Evolutionary conservation across 306 rosid species (phyloP).

Genomic region (Quercus robur): DNA sequence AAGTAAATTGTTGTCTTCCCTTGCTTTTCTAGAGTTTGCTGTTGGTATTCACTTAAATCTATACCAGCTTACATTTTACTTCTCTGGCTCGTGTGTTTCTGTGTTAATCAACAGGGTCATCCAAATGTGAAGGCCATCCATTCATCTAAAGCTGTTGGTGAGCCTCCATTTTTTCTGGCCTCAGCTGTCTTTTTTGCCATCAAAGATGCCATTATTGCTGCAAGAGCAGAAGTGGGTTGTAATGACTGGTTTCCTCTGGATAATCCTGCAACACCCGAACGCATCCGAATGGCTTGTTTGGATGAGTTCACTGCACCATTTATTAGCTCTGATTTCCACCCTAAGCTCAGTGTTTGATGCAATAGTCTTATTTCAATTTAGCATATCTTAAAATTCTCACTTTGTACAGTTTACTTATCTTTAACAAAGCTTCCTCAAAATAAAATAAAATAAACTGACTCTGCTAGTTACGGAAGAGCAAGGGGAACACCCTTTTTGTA

Average conservation of each 20-base stretch:
- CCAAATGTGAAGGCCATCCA: slow-evolving; percentile 90
- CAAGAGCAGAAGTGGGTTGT: slow-evolving; percentile 62
- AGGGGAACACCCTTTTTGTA: neutral
- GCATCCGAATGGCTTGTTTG: slow-evolving; percentile 91
- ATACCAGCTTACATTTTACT: neutral
- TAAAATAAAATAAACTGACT: no score
- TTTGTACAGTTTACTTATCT: neutral
- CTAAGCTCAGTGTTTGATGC: slow-evolving; percentile 73
- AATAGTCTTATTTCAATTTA: neutral
- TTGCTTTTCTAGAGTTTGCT: neutral
- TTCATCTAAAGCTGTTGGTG: slow-evolving; percentile 96
- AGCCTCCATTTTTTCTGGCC: slow-evolving; percentile 96
- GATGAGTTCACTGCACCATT: slow-evolving; percentile 56
- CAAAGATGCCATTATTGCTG: slow-evolving; percentile 79
- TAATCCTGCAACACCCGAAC: slow-evolving; percentile 91
- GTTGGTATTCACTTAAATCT: slow-evolving; percentile 1
- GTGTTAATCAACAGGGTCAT: slow-evolving; percentile 61
- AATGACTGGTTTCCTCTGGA: slow-evolving; percentile 92
- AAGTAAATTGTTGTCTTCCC: neutral
- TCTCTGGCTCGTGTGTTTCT: slow-evolving; percentile 3
- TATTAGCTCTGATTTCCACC: slow-evolving; percentile 46
- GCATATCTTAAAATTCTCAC: neutral
- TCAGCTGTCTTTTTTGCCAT: slow-evolving; percentile 76
- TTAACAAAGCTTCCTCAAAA: neutral
- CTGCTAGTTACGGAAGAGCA: neutral